These are phyloP conservation scores for Ichthyophthirius multifiliis DNA, from an alignment of 169 alveolate species.

Conservation along the genomic window DNA sequence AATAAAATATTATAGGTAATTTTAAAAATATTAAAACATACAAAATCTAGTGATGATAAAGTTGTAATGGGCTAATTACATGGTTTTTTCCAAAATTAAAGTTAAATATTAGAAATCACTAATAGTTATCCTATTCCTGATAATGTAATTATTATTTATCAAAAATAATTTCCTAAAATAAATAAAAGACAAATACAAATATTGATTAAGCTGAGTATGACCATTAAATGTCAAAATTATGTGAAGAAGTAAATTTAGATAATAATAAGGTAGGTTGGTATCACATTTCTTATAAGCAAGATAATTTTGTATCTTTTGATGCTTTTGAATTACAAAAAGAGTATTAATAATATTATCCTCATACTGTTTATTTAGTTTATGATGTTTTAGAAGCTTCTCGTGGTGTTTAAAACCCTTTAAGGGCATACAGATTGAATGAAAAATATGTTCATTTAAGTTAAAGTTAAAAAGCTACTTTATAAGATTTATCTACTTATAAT, in stretches of 20 bases:
- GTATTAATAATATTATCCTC: neutral
- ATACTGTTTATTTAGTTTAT: neutral
- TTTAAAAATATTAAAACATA: slow-evolving; percentile 9
- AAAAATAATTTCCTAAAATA: neutral
- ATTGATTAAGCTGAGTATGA: neutral
- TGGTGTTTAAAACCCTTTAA: neutral
- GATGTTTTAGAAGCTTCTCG: slow-evolving; percentile 1
- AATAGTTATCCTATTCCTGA: slow-evolving; percentile 4
- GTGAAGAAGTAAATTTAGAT: slow-evolving; percentile 1
- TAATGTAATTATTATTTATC: neutral
- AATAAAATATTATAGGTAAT: neutral
- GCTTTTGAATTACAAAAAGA: neutral
- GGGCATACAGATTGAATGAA: slow-evolving; percentile 16
- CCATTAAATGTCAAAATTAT: neutral
- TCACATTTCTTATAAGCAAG: neutral
- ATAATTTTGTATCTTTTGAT: neutral
- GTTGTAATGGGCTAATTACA: slow-evolving; percentile 6
- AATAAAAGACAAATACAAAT: neutral
- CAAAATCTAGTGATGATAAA: slow-evolving; percentile 6
- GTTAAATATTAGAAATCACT: neutral
- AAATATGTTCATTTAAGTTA: neutral
- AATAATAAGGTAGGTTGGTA: slow-evolving; percentile 18
- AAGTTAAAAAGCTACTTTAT: neutral
- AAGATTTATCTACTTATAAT: neutral
- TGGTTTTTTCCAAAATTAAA: neutral